These are phyloP conservation scores for Inonotus obliquus DNA, from an alignment of 1,284 basidiomycete species.

Conservation along the genomic window DNA sequence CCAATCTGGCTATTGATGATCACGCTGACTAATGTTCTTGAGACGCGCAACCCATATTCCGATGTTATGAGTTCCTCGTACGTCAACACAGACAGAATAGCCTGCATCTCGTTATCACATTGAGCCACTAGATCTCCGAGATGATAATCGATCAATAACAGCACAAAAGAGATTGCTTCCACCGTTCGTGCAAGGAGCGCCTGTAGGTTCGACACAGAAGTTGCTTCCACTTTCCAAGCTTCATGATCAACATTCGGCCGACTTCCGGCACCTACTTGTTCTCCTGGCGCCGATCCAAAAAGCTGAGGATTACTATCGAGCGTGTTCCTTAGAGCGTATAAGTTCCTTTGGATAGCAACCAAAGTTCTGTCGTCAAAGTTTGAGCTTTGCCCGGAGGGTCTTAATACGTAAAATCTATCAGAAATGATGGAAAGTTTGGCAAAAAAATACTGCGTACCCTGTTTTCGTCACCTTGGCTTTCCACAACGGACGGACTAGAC, in stretches of 20 bases:
- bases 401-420: background rate
- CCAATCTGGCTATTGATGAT: constrained; percentile 98
- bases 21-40: constrained; percentile 87
- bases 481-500: constrained; percentile 87
- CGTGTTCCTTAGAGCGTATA: constrained; percentile 73
- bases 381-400: constrained; percentile 36
- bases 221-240: constrained; percentile 86
- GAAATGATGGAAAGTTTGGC: background rate
- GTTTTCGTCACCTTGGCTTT: constrained; percentile 66
- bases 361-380: constrained; percentile 62
- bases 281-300: constrained; percentile 71
- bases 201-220: constrained; percentile 69
- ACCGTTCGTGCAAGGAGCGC: constrained; percentile 77
- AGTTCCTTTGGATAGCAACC: constrained; percentile 71
- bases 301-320: constrained; percentile 74
- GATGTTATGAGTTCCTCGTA: constrained; percentile 84
- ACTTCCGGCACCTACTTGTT: constrained; percentile 48
- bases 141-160: constrained; percentile 89
- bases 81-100: constrained; percentile 62
- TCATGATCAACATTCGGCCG: constrained; percentile 64
- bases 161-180: constrained; percentile 90
- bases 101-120: constrained; percentile 71
- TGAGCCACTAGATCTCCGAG: constrained; percentile 81
- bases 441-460: constrained; percentile 40
- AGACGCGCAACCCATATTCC: constrained; percentile 77